These are phyloP conservation scores for Aureobasidium melanogenum DNA, from an alignment of 2,329 filamentous ascomycete species.

Conservation along the genomic window DNA sequence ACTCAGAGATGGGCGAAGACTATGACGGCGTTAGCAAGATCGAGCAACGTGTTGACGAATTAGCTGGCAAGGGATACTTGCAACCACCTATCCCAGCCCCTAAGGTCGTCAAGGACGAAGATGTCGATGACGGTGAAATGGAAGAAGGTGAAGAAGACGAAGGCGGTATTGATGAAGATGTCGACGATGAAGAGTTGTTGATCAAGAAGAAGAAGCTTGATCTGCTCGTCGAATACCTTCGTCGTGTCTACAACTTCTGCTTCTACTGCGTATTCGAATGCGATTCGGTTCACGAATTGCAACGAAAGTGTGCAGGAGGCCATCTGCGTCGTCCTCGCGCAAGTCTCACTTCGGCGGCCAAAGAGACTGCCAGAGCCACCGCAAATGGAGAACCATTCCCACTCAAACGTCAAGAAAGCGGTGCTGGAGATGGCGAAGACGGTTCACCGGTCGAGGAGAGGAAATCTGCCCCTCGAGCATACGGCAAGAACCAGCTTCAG, in stretches of 20 bases:
- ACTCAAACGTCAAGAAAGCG: constrained; percentile 47
- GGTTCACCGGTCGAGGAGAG: constrained; percentile 61
- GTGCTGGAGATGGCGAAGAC: constrained; percentile 41
- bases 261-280: constrained; percentile 99
- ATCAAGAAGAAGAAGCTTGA: constrained; percentile 96
- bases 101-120: constrained; percentile 50
- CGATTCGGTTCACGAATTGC: constrained; percentile 92
- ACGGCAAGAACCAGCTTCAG: constrained; percentile 63
- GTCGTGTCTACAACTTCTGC: constrained; percentile 96
- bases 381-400: constrained; percentile 77
- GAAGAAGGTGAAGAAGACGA: constrained; percentile 71
- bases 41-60: constrained; percentile 75
- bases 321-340: constrained; percentile 85
- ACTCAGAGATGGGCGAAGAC: constrained; percentile 69
- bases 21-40: constrained; percentile 73
- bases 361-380: constrained; percentile 77
- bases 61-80: constrained; percentile 67
- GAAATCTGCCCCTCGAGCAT: constrained; percentile 51
- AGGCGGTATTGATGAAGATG: constrained; percentile 61
- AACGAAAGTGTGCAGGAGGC: constrained; percentile 92
- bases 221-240: constrained; percentile 89
- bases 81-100: constrained; percentile 53
- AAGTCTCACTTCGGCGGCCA: constrained; percentile 73
- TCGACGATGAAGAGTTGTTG: constrained; percentile 81
- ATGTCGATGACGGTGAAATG: constrained; percentile 55